Conservation (phyloP, 352 stramenopile genomes). For the Globisporangium cederbergense region DNA sequence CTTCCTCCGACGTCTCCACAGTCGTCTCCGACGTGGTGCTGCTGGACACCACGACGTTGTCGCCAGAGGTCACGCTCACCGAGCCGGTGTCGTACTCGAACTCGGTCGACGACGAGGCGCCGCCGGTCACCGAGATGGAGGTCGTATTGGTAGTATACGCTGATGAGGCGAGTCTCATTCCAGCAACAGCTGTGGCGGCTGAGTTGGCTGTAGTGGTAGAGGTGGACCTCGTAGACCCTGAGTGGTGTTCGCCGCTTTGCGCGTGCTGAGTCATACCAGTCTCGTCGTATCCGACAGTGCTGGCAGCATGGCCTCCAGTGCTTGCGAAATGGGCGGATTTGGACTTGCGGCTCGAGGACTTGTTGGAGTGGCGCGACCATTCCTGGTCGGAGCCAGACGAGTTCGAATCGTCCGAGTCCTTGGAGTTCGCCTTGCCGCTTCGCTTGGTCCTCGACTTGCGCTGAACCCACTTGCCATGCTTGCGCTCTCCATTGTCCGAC, state of each 20-base stretch:
- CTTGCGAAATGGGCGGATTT: background rate
- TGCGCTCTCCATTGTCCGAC: background rate
- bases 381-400: background rate
- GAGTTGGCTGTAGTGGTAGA: too few species aligned
- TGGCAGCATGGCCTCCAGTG: background rate
- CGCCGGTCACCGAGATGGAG: background rate
- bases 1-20: background rate
- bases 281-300: too few species aligned
- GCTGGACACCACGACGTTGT: too few species aligned
- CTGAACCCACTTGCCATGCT: background rate
- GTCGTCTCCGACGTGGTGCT: too few species aligned
- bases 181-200: too few species aligned
- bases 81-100: slow-evolving; percentile 15
- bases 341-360: background rate
- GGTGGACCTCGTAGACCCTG: too few species aligned
- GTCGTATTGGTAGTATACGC: too few species aligned
- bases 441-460: background rate
- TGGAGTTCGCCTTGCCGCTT: background rate
- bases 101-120: background rate
- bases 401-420: background rate
- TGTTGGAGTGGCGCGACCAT: background rate
- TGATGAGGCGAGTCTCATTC: too few species aligned
- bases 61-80: background rate
- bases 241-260: too few species aligned
- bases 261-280: too few species aligned